Evolutionary conservation across 495 filamentous ascomycete species (phyloP).

Genomic region (Tuber brumale): DNA sequence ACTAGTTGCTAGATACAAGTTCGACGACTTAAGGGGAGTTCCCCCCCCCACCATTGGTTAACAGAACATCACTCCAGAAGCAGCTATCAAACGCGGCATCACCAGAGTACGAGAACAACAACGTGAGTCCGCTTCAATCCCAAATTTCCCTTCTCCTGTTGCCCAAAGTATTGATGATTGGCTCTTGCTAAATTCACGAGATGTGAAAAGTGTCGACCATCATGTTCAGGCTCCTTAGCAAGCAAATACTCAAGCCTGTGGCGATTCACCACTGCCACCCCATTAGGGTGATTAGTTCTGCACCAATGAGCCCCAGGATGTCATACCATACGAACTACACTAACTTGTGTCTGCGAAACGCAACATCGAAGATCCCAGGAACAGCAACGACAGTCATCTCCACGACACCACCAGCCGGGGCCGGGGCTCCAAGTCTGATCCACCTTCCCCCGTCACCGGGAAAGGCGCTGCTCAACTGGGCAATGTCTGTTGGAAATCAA

Average conservation of each 20-base stretch:
- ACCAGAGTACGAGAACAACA: neutral
- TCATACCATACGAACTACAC: slow-evolving; percentile 3
- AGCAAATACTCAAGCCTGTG: slow-evolving; percentile 2
- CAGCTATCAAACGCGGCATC: too few relatives aligned
- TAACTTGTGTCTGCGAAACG: slow-evolving; percentile 6
- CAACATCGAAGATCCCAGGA: neutral
- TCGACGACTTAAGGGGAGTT: too few relatives aligned
- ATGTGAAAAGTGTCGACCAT: neutral
- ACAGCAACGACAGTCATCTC: neutral
- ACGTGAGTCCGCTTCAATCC: slow-evolving; percentile 3
- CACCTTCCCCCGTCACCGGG: neutral
- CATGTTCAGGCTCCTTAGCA: slow-evolving; percentile 12
- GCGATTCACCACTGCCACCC: neutral
- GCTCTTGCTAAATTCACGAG: neutral
- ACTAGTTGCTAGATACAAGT: too few relatives aligned
- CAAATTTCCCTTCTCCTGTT: neutral
- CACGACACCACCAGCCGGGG: neutral
- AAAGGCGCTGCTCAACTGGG: neutral
- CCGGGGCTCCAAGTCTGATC: neutral
- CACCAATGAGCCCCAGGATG: neutral
- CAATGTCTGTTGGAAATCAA: neutral
- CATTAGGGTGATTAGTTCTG: neutral
- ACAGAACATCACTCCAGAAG: too few relatives aligned
- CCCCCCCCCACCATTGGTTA: too few relatives aligned
- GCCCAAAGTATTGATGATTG: slow-evolving; percentile 2